phyloP scores from a whole-genome alignment of 345 rosid genomes.

The Anastatica hierochuntica region DNA sequence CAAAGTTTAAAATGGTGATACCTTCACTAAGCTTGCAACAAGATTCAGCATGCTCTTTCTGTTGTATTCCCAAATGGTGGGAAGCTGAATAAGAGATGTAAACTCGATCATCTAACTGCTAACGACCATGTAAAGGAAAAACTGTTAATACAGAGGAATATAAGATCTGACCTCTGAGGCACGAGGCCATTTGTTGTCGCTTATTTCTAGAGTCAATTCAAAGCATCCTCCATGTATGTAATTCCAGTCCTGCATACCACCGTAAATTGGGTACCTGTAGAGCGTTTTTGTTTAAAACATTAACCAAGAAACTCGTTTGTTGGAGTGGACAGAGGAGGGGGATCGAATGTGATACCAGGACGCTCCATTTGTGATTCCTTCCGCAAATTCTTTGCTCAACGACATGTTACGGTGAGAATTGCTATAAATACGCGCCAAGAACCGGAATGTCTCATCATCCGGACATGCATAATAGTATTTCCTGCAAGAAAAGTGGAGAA shows the following conservation, averaged over 20 bases:
- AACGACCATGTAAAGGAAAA: conserved; percentile 11
- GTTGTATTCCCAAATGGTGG: conserved; percentile 80
- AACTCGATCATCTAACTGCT: conserved; percentile 14
- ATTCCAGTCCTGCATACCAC: conserved; percentile 99
- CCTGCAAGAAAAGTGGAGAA: conserved; percentile 38
- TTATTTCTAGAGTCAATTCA: conserved; percentile 90
- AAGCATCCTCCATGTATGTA: conserved; percentile 91
- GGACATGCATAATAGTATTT: conserved; percentile 73
- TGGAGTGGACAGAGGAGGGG: background rate
- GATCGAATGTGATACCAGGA: conserved; percentile 43
- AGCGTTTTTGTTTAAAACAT: conserved; percentile 16
- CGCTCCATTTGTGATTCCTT: conserved; percentile 96
- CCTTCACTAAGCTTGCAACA: conserved; percentile 72
- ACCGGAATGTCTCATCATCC: conserved; percentile 77
- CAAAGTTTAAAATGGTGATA: conserved; percentile 16
- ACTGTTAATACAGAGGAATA: background rate
- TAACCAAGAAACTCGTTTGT: background rate
- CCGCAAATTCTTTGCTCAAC: conserved; percentile 73
- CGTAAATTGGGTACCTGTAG: conserved; percentile 92
- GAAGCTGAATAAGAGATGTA: conserved; percentile 43
- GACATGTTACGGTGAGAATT: conserved; percentile 86
- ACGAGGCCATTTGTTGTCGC: conserved; percentile 90
- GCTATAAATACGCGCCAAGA: conserved; percentile 73
- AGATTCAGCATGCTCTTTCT: conserved; percentile 88
- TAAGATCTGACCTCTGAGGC: conserved; percentile 59